Evolutionary conservation across 495 filamentous ascomycete species (phyloP), one percentile per base, ranked within the genome.

Genomic region (Podospora appendiculata): DNA sequence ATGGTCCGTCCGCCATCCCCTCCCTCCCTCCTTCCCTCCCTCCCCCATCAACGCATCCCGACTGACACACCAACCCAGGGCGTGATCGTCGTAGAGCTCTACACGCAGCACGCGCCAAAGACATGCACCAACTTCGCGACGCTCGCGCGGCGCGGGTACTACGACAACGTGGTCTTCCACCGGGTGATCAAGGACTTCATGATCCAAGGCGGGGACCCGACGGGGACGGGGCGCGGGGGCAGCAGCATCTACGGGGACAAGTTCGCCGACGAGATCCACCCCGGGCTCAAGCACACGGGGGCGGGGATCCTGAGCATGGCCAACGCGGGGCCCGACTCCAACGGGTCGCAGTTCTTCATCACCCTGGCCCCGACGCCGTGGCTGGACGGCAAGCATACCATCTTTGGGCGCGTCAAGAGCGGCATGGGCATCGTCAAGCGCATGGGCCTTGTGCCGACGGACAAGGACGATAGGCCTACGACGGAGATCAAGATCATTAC

Each of bases 341-440:
- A 97, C 69, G 94, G 93, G 38, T 86, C 81, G 54, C 82, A 85
- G 70, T 84, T 85, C 65, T 98, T 97, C 68, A 82, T 98, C 52
- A 97, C 94, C 7, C 77, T 96, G 41, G 93, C 90, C 35, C 94
- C 94, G 3, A 93, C 94, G 16, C 93, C 93, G 2, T 97, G 93
- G 93, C 71, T 98, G 53, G 94, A 98, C 70, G 90, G 90, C 32
- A 95, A 95, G 68, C 93, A 98, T 70, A 96, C 93, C 6, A 96
- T 98, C 58, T 98, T 98, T 65, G 93, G 94, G 8, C 73, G 94
- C 41, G 90, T 98, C 19, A 93, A 89, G 70, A 82, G 69, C 51
- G 93, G 93, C 8, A 81, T 98, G 77, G 69, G 75, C 36, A 75
- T 95, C 8, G 86, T 98, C 41, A 83, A 89, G 73, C 76, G 91